Evolutionary conservation across 2,329 filamentous ascomycete species (phyloP), one percentile per base, ranked within the genome.

Genomic region (Hirsutella thompsonii): DNA sequence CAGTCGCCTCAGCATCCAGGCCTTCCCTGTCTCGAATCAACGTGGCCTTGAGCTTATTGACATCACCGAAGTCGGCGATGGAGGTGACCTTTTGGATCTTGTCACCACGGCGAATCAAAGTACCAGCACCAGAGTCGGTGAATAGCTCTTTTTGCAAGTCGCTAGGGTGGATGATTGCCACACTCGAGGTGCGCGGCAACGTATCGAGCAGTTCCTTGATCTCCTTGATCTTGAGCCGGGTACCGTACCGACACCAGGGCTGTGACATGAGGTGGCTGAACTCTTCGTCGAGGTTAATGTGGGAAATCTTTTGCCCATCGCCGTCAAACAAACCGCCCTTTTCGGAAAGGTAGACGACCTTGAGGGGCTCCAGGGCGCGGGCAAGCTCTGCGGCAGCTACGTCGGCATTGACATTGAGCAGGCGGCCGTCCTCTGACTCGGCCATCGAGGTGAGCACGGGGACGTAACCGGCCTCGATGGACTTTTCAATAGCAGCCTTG

Each of bases 321-420:
- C 88, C 89, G 58, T 96, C 87, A 65, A 94, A 94, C 28, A 98
- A 68, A 8, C 90, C 92, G 38, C 92, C 92, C 73, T 96, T 96
- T 68, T 98, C 92, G 5, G 88, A 93, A n/a, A 96, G 73, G 60
- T 95, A 98, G 45, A 98, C 89, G 46, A 96, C 90, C 77, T 98
- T 98, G 54, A 96, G 69, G 20, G 92, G 92, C 63, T 96, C 81
- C 41, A 98, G 70, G 42, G 84, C 79, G 45, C 86, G 81, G 20
- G 92, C 90, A 46, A 98, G 72, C 66, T 95, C 90, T 49, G 89
- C 89, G 23, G 92, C 92, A 29, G 90, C 90, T 46, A 95, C 90
- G 62, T 98, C 92, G 29, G 92, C 92, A 56, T 98, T 98, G 60
- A 98, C 92, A 57, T 98, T 98, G 48, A 98, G 73, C 39, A 96